Evolutionary conservation across 1,284 basidiomycete species (phyloP).

Genomic region (Ceratorhiza oryzae-sativae): DNA sequence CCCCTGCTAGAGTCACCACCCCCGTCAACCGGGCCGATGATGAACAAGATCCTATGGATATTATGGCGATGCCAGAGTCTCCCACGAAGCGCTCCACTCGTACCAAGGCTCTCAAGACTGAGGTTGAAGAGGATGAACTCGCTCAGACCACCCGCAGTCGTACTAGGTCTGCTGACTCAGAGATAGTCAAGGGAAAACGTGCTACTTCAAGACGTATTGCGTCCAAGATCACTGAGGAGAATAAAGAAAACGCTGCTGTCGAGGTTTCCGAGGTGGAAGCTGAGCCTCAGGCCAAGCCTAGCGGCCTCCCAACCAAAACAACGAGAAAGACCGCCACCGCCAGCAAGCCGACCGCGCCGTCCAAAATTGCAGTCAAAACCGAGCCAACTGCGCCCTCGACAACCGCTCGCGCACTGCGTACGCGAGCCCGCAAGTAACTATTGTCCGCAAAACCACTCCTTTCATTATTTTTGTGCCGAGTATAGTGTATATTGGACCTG

Average conservation of each 20-base stretch:
- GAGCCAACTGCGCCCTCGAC: constrained; percentile 17
- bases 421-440: constrained; percentile 36
- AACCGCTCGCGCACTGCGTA: constrained; percentile 30
- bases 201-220: constrained; percentile 16
- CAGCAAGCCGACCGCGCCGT: constrained; percentile 27
- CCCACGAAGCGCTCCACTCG: constrained; percentile 36
- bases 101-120: constrained; percentile 15
- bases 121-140: constrained; percentile 26
- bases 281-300: constrained; percentile 27
- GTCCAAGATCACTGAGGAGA: constrained; percentile 30
- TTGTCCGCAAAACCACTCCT: not conserved
- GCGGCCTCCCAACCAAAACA: constrained; percentile 33
- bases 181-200: constrained; percentile 32
- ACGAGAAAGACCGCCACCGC: constrained; percentile 9
- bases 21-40: constrained; percentile 15
- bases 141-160: constrained; percentile 27
- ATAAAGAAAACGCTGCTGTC: constrained; percentile 35
- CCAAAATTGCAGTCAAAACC: constrained; percentile 7
- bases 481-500: constrained; percentile 14
- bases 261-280: constrained; percentile 21
- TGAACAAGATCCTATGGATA: constrained; percentile 30
- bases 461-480: constrained; percentile 7
- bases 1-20: constrained; percentile 9
- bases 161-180: constrained; percentile 25
- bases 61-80: constrained; percentile 28